Evolutionary conservation across 140 eudicot genomes (phyloP), one percentile per base, ranked within the genome.

Genomic region (Cichorium intybus): DNA sequence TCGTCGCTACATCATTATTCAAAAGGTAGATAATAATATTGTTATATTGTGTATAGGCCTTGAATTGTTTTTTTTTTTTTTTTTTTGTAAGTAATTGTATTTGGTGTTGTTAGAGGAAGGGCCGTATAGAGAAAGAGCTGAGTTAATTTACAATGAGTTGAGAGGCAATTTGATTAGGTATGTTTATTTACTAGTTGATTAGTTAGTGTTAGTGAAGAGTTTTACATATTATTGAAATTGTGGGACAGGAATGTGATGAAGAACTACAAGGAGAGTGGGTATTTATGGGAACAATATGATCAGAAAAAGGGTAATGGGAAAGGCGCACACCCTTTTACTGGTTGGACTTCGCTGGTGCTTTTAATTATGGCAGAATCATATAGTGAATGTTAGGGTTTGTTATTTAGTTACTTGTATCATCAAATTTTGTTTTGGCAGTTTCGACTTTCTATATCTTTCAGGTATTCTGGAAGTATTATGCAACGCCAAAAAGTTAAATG

Each of bases 281-380:
- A 73, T 75, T 46, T 94, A 15, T 94, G 99, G 99, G 99, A 94
- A 68, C 97, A 94, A 68, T 89, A 86, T 72, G 97, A 94, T 77
- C 99, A 89, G 76, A 82, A 77, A 70, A 86, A 80, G 51, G 99
- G 99, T 26, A 86, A 72, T 28, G 99, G 99, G 16, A 86, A 94
- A 82, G 99, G 99, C 34, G 84, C 97, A 3, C 97, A 80, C 39
- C 77, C 82, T 12, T 94, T 94, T 62, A 89, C 95, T 10, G 99
- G 99, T 28, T 94, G 99, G 99, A 81, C 97, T 33, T 89, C 97
- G 3, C 75, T 89, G 52, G 77, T 86, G 47, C 78, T 94, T 18
- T 74, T 89, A 68, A 80, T 89, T 52, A 94, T 94, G 95, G 90
- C 97, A 27, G 95, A 94, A 81, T 72, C 85, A 15, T 90, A 79